These are phyloP conservation scores for Didymella pomorum DNA, from an alignment of 2,329 filamentous ascomycete species.

Conservation along the genomic window DNA sequence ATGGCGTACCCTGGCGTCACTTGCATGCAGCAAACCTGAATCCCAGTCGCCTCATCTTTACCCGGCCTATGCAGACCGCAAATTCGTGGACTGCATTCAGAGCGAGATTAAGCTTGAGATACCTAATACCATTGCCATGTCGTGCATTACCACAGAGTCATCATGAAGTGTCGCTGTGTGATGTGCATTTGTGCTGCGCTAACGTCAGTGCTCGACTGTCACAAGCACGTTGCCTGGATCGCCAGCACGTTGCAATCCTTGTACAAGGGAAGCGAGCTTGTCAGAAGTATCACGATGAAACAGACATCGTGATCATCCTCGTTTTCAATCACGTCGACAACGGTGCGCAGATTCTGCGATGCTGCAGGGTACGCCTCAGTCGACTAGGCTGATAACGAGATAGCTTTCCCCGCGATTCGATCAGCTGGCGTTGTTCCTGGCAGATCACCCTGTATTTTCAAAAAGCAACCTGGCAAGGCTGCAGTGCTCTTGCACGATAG, in stretches of 20 bases:
- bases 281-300: not conserved
- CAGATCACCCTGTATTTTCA: constrained; percentile 3
- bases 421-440: constrained; percentile 15
- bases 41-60: constrained; percentile 10
- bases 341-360: constrained; percentile 17
- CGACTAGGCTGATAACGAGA: constrained; percentile 8
- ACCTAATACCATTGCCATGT: constrained; percentile 25
- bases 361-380: constrained; percentile 10
- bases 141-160: constrained; percentile 18
- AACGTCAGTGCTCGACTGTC: constrained; percentile 8
- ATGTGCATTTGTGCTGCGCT: constrained; percentile 13
- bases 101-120: not conserved
- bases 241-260: constrained; percentile 1
- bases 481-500: not conserved
- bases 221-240: constrained; percentile 12
- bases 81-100: not conserved
- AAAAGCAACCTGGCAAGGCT: not conserved
- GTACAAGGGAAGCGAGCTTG: not conserved
- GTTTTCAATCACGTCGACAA: not conserved
- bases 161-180: constrained; percentile 5
- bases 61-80: constrained; percentile 7
- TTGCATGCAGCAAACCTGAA: constrained; percentile 37
- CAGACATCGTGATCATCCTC: not conserved
- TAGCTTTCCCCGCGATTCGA: constrained; percentile 17
- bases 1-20: constrained; percentile 35